Conservation (phyloP, 352 stramenopile genomes). For the Phytophthora sojae region DNA sequence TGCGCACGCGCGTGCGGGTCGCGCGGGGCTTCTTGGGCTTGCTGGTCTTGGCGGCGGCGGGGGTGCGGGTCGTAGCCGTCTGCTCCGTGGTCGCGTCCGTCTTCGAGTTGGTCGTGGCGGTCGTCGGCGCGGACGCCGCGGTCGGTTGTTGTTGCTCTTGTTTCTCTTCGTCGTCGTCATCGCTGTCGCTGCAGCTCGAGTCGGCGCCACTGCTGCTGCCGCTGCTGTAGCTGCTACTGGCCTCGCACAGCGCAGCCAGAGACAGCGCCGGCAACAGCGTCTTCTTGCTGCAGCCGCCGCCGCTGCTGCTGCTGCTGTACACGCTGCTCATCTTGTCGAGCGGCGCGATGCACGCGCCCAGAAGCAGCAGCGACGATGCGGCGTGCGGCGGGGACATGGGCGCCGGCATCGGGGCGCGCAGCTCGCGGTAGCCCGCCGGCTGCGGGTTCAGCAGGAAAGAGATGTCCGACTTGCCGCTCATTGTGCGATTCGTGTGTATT, state of each 20-base stretch:
- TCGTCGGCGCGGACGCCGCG: not conserved
- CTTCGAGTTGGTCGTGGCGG: not conserved
- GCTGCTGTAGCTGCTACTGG: constrained; percentile 21
- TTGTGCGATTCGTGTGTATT: constrained; percentile 3
- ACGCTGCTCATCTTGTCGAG: constrained; percentile 35
- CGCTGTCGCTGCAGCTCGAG: constrained; percentile 12
- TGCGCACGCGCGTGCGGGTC: constrained; percentile 32
- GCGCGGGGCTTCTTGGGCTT: constrained; percentile 16
- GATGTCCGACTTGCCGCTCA: constrained; percentile 52
- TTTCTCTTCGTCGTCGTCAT: constrained; percentile 8
- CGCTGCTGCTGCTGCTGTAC: too few relatives aligned
- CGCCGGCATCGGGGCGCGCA: constrained; percentile 4
- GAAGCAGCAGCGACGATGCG: constrained; percentile 44
- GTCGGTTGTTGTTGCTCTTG: constrained; percentile 4
- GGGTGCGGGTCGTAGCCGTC: too few relatives aligned
- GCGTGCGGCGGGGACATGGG: constrained; percentile 32
- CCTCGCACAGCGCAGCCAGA: constrained; percentile 30
- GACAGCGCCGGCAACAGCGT: constrained; percentile 21
- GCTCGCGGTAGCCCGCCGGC: not conserved
- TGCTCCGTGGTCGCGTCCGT: too few relatives aligned
- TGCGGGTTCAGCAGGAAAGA: constrained; percentile 56
- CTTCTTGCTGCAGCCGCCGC: constrained; percentile 12
- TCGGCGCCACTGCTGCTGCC: constrained; percentile 14
- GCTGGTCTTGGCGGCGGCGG: not conserved
- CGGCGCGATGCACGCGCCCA: constrained; percentile 50